Percentiles rank a stretch among this genome's conserved stretches.
Evolutionary conservation across 1,139 yeast species (phyloP).

Genomic region (Maudiozyma humilis): DNA sequence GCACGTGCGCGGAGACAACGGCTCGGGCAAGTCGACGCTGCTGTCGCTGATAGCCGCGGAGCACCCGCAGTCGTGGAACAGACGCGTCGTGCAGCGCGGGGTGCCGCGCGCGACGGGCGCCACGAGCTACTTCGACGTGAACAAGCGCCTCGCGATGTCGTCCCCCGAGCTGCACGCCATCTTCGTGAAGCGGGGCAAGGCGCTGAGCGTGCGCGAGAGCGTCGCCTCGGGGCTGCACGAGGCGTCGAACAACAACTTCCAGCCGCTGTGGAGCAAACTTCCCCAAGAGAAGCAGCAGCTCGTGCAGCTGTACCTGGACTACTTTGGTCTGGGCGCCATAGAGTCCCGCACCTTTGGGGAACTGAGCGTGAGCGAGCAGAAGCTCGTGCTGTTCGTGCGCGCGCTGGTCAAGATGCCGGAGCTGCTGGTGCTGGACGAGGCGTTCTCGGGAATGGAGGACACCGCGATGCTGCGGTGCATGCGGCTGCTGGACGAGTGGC

Average conservation of each 20-base stretch:
- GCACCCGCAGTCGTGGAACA: constrained; percentile 94
- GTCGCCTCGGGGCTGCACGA: constrained; percentile 68
- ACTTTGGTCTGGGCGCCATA: constrained; percentile 31
- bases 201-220: constrained; percentile 46
- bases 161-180: constrained; percentile 90
- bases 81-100: constrained; percentile 57
- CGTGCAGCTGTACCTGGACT: constrained; percentile 33
- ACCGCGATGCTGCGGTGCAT: constrained; percentile 59
- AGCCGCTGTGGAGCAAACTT: constrained; percentile 35
- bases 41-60: constrained; percentile 82
- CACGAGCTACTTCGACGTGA: constrained; percentile 68
- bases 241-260: constrained; percentile 46
- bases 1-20: constrained; percentile 86
- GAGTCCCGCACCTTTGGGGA: constrained; percentile 40
- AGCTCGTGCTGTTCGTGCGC: constrained; percentile 64
- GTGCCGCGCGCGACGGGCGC: constrained; percentile 66
- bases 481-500: constrained; percentile 49
- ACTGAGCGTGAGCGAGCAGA: constrained; percentile 66
- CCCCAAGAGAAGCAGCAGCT: constrained; percentile 31
- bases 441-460: constrained; percentile 84
- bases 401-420: constrained; percentile 71
- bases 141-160: constrained; percentile 71
- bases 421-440: constrained; percentile 79
- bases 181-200: constrained; percentile 43
- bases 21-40: constrained; percentile 87